phyloP scores from a whole-genome alignment of 1,139 yeast species.

The Arxiozyma telluris region DNA sequence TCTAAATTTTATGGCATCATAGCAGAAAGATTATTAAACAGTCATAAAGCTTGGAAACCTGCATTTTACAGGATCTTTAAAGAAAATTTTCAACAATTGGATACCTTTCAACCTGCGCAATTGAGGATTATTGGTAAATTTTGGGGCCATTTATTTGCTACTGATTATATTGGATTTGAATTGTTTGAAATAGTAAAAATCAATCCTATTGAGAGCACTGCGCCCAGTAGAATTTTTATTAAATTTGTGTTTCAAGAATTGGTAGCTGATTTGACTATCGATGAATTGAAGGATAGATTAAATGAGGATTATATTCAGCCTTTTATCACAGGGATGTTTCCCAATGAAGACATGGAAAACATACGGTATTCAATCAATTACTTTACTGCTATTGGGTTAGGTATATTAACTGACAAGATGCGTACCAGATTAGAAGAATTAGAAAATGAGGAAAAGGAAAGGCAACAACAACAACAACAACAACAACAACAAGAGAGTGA shows the following conservation, averaged over 20 bases:
- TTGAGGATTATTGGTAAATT: slow-evolving; percentile 74
- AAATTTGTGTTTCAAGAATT: slow-evolving; percentile 76
- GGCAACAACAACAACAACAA: slow-evolving; percentile 6
- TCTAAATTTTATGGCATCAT: slow-evolving; percentile 78
- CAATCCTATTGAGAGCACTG: slow-evolving; percentile 64
- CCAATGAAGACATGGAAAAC: slow-evolving; percentile 44
- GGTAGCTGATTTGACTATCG: slow-evolving; percentile 66
- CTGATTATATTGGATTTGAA: slow-evolving; percentile 62
- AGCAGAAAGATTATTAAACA: slow-evolving; percentile 55
- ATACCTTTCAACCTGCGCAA: slow-evolving; percentile 62
- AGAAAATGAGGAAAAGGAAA: slow-evolving; percentile 8
- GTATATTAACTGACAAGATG: slow-evolving; percentile 75
- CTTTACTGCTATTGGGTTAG: slow-evolving; percentile 89
- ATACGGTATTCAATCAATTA: slow-evolving; percentile 76
- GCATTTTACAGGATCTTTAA: slow-evolving; percentile 47
- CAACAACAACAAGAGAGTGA: slow-evolving; percentile 7
- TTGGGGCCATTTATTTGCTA: slow-evolving; percentile 78
- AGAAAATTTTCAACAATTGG: slow-evolving; percentile 49
- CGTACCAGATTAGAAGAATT: slow-evolving; percentile 40
- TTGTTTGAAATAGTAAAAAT: slow-evolving; percentile 43
- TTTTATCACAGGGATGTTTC: slow-evolving; percentile 39
- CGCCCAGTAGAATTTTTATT: slow-evolving; percentile 74
- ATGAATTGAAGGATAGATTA: slow-evolving; percentile 41
- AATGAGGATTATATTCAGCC: slow-evolving; percentile 43
- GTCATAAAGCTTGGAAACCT: slow-evolving; percentile 46